Conservation (phyloP, 1,284 basidiomycete species). For the Leccinum pallidistipes region DNA sequence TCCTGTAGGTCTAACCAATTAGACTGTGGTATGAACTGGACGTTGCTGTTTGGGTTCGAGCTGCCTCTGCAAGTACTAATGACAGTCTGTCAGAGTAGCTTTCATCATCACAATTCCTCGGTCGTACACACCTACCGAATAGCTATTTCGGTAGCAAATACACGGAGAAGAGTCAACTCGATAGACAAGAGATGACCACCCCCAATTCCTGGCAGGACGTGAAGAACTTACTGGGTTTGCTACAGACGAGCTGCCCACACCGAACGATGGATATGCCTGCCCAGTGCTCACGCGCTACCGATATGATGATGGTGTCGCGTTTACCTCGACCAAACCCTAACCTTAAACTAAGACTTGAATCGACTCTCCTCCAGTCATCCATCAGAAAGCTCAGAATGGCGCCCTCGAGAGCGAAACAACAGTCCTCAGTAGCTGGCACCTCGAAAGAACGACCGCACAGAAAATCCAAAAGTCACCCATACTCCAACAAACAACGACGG, state of each 20-base stretch:
- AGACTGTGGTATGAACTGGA: not conserved
- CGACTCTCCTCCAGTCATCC: not conserved
- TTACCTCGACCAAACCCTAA: not conserved
- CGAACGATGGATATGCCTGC: not conserved
- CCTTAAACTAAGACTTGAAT: not conserved
- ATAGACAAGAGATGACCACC: not conserved
- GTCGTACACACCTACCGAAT: not conserved
- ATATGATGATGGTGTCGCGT: not conserved
- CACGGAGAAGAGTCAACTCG: not conserved
- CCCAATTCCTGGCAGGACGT: not conserved
- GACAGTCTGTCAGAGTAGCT: not conserved
- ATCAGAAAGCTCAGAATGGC: constrained; percentile 12
- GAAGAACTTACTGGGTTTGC: not conserved
- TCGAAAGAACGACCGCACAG: constrained; percentile 22
- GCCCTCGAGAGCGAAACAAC: constrained; percentile 15
- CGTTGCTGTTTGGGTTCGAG: not conserved
- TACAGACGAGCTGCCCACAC: not conserved
- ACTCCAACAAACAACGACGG: constrained; percentile 22
- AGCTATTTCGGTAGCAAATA: not conserved
- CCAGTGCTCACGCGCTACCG: not conserved
- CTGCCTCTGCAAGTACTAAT: not conserved
- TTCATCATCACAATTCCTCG: not conserved
- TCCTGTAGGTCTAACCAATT: not conserved
- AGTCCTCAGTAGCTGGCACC: constrained; percentile 6
- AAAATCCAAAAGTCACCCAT: constrained; percentile 13